A percentile compares a stretch with the other conserved stretches of the same genome.
These are phyloP conservation scores for Neckera pumila DNA, from an alignment of 225 moss, liverwort and hornwort species.

Conservation along the genomic window DNA sequence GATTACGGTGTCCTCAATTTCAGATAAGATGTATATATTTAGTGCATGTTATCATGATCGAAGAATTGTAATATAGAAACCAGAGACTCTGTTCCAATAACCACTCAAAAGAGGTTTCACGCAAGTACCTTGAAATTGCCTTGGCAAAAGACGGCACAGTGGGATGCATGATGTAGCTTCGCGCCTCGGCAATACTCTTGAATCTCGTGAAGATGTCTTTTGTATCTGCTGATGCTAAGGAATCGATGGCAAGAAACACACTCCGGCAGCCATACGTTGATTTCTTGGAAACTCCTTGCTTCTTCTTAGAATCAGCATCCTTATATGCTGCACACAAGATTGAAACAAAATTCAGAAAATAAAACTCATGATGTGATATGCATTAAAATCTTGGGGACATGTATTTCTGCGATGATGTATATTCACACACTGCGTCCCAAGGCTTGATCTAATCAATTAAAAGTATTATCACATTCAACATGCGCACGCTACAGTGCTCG, in stretches of 20 bases:
- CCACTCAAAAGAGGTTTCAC: neutral
- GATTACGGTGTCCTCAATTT: neutral
- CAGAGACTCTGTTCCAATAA: neutral
- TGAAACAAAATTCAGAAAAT: neutral
- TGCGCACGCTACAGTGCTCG: neutral
- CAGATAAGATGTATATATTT: neutral
- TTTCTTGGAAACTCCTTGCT: slow-evolving; percentile 17
- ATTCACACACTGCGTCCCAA: neutral
- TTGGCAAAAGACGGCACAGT: slow-evolving; percentile 17
- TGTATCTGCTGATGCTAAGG: slow-evolving; percentile 2
- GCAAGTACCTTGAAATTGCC: slow-evolving; percentile 20
- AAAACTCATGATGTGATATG: neutral
- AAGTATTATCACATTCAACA: neutral
- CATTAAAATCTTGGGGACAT: neutral
- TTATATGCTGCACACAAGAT: slow-evolving; percentile 16
- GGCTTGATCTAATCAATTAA: neutral
- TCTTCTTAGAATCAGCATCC: slow-evolving; percentile 28
- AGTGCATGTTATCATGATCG: neutral
- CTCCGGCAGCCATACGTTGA: neutral
- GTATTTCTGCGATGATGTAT: neutral
- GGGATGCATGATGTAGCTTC: slow-evolving; percentile 27
- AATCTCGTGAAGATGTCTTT: neutral
- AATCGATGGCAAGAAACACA: slow-evolving; percentile 14
- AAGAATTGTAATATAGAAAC: neutral
- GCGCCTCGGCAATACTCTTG: slow-evolving; percentile 1